phyloP scores from a whole-genome alignment of 1,284 basidiomycete species.

The Inonotus obliquus region DNA sequence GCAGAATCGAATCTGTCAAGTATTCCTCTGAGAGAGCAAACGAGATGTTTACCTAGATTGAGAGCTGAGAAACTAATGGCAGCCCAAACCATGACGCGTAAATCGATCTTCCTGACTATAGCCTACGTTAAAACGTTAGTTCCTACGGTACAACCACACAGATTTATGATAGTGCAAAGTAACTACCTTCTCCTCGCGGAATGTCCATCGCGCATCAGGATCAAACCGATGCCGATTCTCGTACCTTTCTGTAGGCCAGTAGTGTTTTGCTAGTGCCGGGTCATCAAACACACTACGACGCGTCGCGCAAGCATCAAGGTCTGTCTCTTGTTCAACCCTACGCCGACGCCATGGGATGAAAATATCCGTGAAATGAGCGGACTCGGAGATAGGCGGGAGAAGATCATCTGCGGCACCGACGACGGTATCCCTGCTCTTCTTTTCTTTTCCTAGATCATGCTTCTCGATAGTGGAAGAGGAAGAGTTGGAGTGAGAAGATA shows the following conservation, averaged over 20 bases:
- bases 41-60: not conserved
- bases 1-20: too few species aligned
- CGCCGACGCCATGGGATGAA: not conserved
- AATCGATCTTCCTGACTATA: constrained; percentile 57
- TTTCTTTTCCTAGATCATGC: not conserved
- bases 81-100: constrained; percentile 60
- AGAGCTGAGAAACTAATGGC: constrained; percentile 56
- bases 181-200: constrained; percentile 53
- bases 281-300: constrained; percentile 56
- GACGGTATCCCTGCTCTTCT: not conserved
- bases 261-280: constrained; percentile 44
- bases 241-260: constrained; percentile 52
- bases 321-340: constrained; percentile 5
- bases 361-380: not conserved
- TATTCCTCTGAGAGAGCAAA: constrained; percentile 18
- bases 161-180: not conserved
- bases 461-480: not conserved
- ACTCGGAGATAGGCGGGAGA: not conserved
- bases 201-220: constrained; percentile 63
- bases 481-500: not conserved
- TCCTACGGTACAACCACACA: not conserved
- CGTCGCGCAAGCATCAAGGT: constrained; percentile 48
- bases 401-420: not conserved
- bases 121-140: constrained; percentile 28
- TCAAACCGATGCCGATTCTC: constrained; percentile 68